Base-by-base conservation (phyloP, 2,329 filamentous ascomycete species). In the Botrytis cinerea region DNA sequence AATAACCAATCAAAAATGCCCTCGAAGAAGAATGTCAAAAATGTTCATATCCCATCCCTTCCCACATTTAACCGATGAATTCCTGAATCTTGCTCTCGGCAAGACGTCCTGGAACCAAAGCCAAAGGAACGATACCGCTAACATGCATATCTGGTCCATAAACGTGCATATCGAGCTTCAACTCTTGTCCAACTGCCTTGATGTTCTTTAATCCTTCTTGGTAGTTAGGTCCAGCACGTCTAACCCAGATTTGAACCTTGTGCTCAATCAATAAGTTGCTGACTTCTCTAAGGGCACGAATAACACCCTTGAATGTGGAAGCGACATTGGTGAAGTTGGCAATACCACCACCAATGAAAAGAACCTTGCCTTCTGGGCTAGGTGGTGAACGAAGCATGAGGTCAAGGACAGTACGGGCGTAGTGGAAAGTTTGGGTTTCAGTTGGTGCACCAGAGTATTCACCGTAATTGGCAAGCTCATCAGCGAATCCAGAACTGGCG, bases 261-360 rank as follows among this genome's bases (percentile, higher is more conserved):
- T 99, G 96, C 89, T 99, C 96, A 82, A 90, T 90, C 79, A 99
- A 90, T 77, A 92, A 88, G 76, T 91, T 90, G 75, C 95, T 89
- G 79, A 95, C 94, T 85, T 98, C 96, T 78, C 95, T 91, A 78
- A 99, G 90, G 75, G 96, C 96, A 80, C 94, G 92, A 83, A 99
- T 99, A 84, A 99, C 95, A 87, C 96, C 96, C 90, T 99, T 99
- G 92, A 99, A 99, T 77, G 96, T 99, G 80, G 93, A 96, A 75
- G 96, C 96, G 72, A 99, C 96, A 86, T 98, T 99, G 88, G 96
- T 99, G 88, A 99, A 99, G 92, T 99, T 99, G 89, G 96, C 96
- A 89, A 99, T 99, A 89, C 96, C 96, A 87, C 96, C 96, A 84
- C 96, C 96, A 79, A 99, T 98, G 90, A 99, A 99, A 78, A 99